Base-by-base conservation (phyloP, 495 filamentous ascomycete species). In the Astrocystis sublimbata region DNA sequence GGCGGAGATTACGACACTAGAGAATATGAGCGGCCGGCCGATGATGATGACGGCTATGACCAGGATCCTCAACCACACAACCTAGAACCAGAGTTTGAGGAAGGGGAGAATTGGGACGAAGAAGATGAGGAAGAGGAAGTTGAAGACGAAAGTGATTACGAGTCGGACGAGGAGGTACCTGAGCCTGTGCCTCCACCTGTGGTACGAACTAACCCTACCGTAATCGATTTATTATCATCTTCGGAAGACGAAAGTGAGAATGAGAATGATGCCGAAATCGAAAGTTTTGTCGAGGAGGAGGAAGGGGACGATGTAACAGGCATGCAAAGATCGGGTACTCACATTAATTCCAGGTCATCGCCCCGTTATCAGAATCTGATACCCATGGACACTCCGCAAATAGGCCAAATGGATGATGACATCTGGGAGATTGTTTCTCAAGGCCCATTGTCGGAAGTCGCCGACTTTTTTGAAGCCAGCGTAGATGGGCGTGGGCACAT, bases 141-240 rank as follows among this genome's bases (percentile, higher is more conserved):
- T 41, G 68, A 71, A 35, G 68, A 72, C 10, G 66, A 70, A 58
- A 65, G 61, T 30, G 68, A 68, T 9, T 65, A 68, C 51, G 66
- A 68, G 38, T 58, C 58, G 58, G 61, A 58, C 33, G 63, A 66
- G 5, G 55, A 58, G 1, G 9, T 38, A 17, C 4, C 19, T 19
- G 41, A 30, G 17, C 23, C 41, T 56, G 4, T 2, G 4, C 31
- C 60, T 40, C 61, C 26, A 28, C 41, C 54, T 28, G 45, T 50
- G 31, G 46, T 58, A 35, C 62, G 66, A n/a, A 41, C 64, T n/a
- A 61, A 57, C 12, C 75, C 75, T 50, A 65, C 70, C 2, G 67
- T 77, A 17, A 76, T 77, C 51, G 71, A 73, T 58, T 65, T 77
- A 8, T 67, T 77, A 5, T 77, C 75, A 43, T 74, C 73, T 24